These are phyloP conservation scores for Pestalotiopsis sp. DNA, from an alignment of 2,329 filamentous ascomycete species.

Conservation along the genomic window DNA sequence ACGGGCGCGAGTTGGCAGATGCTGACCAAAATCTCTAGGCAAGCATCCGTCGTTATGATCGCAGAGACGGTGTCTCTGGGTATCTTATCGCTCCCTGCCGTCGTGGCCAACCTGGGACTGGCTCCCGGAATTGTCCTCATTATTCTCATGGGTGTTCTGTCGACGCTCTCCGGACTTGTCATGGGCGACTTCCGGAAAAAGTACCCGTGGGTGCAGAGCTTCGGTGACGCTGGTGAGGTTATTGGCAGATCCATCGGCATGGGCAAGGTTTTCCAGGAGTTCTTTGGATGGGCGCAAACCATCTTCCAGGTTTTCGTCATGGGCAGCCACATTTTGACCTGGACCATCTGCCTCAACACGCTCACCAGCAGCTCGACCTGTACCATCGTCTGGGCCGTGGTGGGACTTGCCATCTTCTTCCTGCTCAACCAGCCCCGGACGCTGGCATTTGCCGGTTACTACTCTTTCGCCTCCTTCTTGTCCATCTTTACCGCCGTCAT, in stretches of 20 bases:
- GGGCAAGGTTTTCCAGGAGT: constrained; percentile 57
- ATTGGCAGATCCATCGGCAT: constrained; percentile 47
- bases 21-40: constrained; percentile 30
- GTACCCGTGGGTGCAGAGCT: constrained; percentile 69
- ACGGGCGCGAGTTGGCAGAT: background rate
- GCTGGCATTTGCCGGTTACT: constrained; percentile 62
- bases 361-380: constrained; percentile 62
- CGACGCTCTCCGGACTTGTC: constrained; percentile 61
- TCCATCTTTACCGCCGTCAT: constrained; percentile 66
- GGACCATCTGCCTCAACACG: constrained; percentile 67
- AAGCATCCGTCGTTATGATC: constrained; percentile 46
- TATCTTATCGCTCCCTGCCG: constrained; percentile 74
- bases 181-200: constrained; percentile 71
- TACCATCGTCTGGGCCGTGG: constrained; percentile 65
- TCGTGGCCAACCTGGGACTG: constrained; percentile 71
- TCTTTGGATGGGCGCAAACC: constrained; percentile 61
- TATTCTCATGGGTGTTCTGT: constrained; percentile 65
- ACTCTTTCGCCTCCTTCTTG: constrained; percentile 63
- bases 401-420: constrained; percentile 61
- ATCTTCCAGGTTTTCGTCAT: constrained; percentile 70
- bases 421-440: constrained; percentile 63
- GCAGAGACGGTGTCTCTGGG: constrained; percentile 49
- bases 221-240: constrained; percentile 67
- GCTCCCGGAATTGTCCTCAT: constrained; percentile 75
- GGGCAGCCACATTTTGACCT: constrained; percentile 70